Evolutionary conservation across 179 eudicot species (phyloP).

Genomic region (Corrigiola litoralis): DNA sequence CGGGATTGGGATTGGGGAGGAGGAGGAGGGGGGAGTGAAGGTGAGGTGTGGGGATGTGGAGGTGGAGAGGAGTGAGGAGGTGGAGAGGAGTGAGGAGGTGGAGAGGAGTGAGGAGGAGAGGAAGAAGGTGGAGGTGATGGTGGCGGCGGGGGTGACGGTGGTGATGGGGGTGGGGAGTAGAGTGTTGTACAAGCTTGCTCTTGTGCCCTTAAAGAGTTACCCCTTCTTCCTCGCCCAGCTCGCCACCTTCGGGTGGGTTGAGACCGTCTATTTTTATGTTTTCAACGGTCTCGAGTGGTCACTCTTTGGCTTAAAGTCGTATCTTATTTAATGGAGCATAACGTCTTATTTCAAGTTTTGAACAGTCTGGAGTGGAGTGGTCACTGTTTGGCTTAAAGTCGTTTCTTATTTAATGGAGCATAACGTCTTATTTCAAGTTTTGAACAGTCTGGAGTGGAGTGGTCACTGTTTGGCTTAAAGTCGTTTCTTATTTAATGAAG

Average conservation of each 20-base stretch:
- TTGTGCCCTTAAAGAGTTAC: constrained; percentile 80
- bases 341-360: not conserved
- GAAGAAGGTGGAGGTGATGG: constrained; percentile 41
- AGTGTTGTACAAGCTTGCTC: constrained; percentile 80
- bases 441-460: too few species aligned
- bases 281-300: too few species aligned
- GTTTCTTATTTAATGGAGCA: not conserved
- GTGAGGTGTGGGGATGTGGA: constrained; percentile 15
- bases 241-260: constrained; percentile 89
- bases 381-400: too few species aligned
- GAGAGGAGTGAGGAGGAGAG: constrained; percentile 1
- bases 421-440: not conserved
- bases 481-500: not conserved
- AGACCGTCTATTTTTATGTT: not conserved
- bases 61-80: not conserved
- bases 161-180: constrained; percentile 88
- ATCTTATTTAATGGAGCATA: not conserved
- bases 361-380: too few species aligned
- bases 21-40: not conserved
- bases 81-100: constrained; percentile 14
- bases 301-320: too few species aligned
- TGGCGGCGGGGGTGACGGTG: constrained; percentile 70
- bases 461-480: too few species aligned
- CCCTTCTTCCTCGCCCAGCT: constrained; percentile 94
- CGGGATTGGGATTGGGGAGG: not conserved